phyloP scores from a whole-genome alignment of 2,329 filamentous ascomycete genomes.

The Colletotrichum somersetense region DNA sequence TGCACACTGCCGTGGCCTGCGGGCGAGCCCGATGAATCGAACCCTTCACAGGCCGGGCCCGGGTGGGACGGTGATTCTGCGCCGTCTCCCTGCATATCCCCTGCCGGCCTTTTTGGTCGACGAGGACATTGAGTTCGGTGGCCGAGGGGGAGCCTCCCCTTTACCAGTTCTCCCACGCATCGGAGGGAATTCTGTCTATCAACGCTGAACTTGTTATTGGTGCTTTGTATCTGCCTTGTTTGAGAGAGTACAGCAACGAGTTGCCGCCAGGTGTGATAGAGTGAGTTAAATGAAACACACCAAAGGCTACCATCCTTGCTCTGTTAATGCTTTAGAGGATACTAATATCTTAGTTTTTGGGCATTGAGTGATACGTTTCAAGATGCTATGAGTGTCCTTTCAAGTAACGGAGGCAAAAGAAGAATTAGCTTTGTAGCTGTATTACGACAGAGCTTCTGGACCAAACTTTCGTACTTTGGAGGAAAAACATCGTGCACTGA shows the following conservation, averaged over 20 bases:
- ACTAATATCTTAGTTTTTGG: no score
- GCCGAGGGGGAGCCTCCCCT: background rate
- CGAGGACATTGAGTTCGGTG: background rate
- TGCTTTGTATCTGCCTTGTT: background rate
- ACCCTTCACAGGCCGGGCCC: background rate
- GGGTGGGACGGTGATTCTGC: background rate
- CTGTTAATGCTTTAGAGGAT: no score
- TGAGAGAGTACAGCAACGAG: conserved; percentile 22
- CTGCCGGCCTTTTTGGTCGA: background rate
- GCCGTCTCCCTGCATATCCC: conserved; percentile 1
- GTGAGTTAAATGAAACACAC: background rate
- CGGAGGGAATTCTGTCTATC: background rate
- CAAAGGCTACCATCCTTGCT: no score
- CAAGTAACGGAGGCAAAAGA: no score
- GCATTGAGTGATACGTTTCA: no score
- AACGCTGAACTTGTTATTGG: background rate
- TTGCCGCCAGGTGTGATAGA: conserved; percentile 44
- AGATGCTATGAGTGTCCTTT: no score
- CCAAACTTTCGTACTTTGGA: no score
- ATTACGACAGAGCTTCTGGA: no score
- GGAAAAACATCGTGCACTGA: background rate
- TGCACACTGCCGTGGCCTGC: background rate
- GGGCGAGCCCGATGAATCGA: background rate
- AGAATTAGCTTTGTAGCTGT: no score
- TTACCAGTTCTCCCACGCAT: background rate